Percentiles rank a stretch among this genome's conserved stretches.
Conservation (phyloP, 305 asterid genomes). For the Ruellia speciosa region DNA sequence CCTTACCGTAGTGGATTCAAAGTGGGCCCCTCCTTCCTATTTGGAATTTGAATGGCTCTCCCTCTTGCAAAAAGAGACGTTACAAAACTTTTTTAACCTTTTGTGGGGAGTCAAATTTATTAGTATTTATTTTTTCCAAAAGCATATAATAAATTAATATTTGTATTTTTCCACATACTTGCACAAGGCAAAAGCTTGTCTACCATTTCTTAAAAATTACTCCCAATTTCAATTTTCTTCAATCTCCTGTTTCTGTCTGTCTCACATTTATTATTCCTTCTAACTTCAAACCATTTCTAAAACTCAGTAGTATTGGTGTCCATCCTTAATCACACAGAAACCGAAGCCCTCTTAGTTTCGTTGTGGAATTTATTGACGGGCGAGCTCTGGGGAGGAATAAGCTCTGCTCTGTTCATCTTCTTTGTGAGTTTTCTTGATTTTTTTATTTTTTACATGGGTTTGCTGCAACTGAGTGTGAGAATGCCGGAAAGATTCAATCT, state of each 20-base stretch:
- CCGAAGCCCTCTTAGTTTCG: neutral
- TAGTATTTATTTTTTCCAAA: slow-evolving; percentile 16
- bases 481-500: slow-evolving; percentile 4
- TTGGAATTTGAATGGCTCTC: slow-evolving; percentile 44
- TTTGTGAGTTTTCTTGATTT: slow-evolving; percentile 27
- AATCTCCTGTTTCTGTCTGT: slow-evolving; percentile 32
- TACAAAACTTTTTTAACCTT: slow-evolving; percentile 28
- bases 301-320: slow-evolving; percentile 25
- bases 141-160: slow-evolving; percentile 8
- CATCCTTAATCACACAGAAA: neutral
- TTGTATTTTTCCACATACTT: slow-evolving; percentile 5
- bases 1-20: slow-evolving; percentile 15
- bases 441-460: slow-evolving; percentile 11
- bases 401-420: slow-evolving; percentile 14
- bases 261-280: slow-evolving; percentile 23
- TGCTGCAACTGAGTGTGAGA: slow-evolving; percentile 14
- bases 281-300: slow-evolving; percentile 19
- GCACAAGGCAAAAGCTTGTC: slow-evolving; percentile 14
- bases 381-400: slow-evolving; percentile 16
- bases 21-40: slow-evolving; percentile 24
- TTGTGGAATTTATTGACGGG: slow-evolving; percentile 9
- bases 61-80: slow-evolving; percentile 48
- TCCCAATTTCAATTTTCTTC: slow-evolving; percentile 27
- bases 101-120: slow-evolving; percentile 15
- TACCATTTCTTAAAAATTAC: slow-evolving; percentile 29